Percentiles rank a stretch among this genome's conserved stretches.
Evolutionary conservation across 2,329 filamentous ascomycete genomes (phyloP).

Genomic region (Talaromyces sp.): DNA sequence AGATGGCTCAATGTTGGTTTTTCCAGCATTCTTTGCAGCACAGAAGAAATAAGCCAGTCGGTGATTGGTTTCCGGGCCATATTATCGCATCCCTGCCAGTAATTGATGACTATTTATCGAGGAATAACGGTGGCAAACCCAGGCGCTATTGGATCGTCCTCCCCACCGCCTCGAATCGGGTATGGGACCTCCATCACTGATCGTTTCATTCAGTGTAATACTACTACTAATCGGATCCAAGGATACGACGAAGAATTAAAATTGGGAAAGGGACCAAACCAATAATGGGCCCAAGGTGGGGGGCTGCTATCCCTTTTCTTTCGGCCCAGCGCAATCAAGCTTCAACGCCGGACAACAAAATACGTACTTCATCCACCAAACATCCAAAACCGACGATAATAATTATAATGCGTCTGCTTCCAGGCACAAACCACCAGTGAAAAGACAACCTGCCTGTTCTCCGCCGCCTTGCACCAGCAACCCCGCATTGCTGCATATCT

Average conservation of each 20-base stretch:
- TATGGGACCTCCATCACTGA: no score
- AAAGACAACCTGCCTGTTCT: background rate
- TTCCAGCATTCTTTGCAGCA: background rate
- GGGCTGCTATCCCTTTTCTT: background rate
- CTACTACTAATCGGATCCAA: background rate
- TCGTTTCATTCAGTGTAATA: no score
- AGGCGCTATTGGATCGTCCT: no score
- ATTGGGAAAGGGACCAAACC: background rate
- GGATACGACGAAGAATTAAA: background rate
- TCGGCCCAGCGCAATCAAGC: background rate
- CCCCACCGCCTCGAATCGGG: no score
- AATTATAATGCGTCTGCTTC: background rate
- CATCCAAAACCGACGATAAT: background rate
- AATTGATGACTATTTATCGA: background rate
- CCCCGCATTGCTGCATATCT: background rate
- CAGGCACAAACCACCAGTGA: background rate
- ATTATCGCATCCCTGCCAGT: background rate
- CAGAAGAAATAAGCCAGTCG: background rate
- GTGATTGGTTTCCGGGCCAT: background rate
- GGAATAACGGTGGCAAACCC: background rate
- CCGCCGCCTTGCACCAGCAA: background rate
- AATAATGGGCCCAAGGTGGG: background rate
- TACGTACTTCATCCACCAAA: background rate
- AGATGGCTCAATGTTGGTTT: background rate
- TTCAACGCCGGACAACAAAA: no score